These are phyloP conservation scores for Fraxinus excelsior DNA, from an alignment of 257 asterid species.

Conservation along the genomic window DNA sequence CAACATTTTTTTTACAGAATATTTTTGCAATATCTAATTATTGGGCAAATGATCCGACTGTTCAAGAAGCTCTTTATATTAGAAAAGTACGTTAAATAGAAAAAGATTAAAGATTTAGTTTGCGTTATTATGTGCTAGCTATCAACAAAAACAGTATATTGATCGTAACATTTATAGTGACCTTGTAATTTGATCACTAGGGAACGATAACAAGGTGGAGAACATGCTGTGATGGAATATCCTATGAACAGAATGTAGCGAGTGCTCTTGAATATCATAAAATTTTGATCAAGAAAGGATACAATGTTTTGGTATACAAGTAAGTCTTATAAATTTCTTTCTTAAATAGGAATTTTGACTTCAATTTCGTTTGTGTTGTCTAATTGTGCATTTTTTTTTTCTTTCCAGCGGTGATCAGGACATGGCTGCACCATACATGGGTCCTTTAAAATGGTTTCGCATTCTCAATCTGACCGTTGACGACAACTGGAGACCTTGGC, in stretches of 20 bases:
- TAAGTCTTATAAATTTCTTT: background rate
- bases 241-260: constrained; percentile 22
- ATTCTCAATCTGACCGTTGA: background rate
- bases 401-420: constrained; percentile 53
- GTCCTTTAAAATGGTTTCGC: constrained; percentile 43
- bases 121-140: too few relatives aligned
- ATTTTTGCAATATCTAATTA: too few relatives aligned
- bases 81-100: too few relatives aligned
- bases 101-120: too few relatives aligned
- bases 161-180: too few relatives aligned
- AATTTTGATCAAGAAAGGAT: too few relatives aligned
- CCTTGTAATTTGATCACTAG: too few relatives aligned
- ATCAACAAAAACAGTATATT: too few relatives aligned
- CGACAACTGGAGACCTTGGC: constrained; percentile 48
- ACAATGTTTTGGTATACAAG: constrained; percentile 46
- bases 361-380: too few relatives aligned
- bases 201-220: constrained; percentile 18
- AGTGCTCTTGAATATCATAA: constrained; percentile 2
- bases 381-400: background rate
- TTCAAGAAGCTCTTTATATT: too few relatives aligned
- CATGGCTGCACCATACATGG: constrained; percentile 34
- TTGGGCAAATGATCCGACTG: too few relatives aligned
- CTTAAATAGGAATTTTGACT: background rate
- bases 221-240: constrained; percentile 31
- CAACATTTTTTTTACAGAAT: too few relatives aligned